Conservation (phyloP, 345 rosid genomes). For the Eucalyptus tenuipes region DNA sequence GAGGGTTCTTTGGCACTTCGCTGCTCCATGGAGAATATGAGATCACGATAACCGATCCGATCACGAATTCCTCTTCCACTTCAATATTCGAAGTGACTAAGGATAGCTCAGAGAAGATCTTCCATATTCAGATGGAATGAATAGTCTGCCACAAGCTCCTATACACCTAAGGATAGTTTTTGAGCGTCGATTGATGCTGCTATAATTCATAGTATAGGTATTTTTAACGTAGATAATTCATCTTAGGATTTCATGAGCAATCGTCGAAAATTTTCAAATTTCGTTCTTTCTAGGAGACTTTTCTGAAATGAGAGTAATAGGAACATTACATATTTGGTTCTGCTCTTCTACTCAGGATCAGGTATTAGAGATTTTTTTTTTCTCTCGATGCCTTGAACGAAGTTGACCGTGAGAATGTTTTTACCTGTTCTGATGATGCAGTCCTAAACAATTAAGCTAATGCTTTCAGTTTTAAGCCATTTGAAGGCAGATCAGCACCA, state of each 20-base stretch:
- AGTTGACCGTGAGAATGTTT: no score
- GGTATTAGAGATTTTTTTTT: no score
- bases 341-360: no score
- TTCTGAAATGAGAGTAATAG: no score
- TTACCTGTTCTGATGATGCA: no score
- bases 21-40: conserved; percentile 51
- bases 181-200: neutral
- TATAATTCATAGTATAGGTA: neutral
- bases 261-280: neutral
- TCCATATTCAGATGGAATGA: neutral
- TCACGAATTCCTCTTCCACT: conserved; percentile 5
- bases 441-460: no score
- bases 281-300: no score
- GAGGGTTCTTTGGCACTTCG: conserved; percentile 15
- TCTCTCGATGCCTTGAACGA: no score
- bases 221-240: neutral
- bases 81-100: conserved; percentile 15
- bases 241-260: neutral
- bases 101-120: neutral
- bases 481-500: no score
- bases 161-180: neutral
- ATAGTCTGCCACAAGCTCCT: neutral
- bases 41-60: conserved; percentile 19
- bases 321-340: no score
- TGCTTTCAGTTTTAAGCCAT: no score